A percentile compares a stretch with the other conserved stretches of the same genome.
Conservation (phyloP, 768 basidiomycete species). For the Russula virescens region DNA sequence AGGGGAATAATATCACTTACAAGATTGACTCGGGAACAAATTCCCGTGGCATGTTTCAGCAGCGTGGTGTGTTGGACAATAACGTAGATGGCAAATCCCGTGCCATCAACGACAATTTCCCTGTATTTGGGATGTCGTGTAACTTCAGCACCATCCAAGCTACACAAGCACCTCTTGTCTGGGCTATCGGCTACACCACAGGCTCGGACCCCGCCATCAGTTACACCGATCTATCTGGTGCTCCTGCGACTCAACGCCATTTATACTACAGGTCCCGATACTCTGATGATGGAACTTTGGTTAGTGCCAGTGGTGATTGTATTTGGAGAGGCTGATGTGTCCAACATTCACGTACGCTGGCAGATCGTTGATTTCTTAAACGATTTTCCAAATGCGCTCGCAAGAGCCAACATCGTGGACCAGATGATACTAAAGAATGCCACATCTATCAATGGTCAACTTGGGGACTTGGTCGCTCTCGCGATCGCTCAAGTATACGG, state of each 20-base stretch:
- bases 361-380: conserved; percentile 42
- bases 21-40: conserved; percentile 9
- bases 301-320: neutral
- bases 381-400: conserved; percentile 41
- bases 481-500: conserved; percentile 51
- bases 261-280: conserved; percentile 40
- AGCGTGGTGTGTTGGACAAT: conserved; percentile 21
- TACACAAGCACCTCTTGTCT: conserved; percentile 25
- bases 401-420: conserved; percentile 44
- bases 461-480: conserved; percentile 45
- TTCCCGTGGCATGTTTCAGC: conserved; percentile 24
- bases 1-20: conserved; percentile 20
- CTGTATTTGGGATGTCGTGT: conserved; percentile 28
- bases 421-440: conserved; percentile 42
- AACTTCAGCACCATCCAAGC: conserved; percentile 27
- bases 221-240: conserved; percentile 34
- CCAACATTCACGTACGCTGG: neutral
- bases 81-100: conserved; percentile 11
- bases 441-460: conserved; percentile 42
- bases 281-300: conserved; percentile 25
- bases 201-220: conserved; percentile 28
- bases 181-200: conserved; percentile 29
- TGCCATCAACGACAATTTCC: conserved; percentile 17
- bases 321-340: neutral
- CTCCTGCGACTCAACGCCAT: conserved; percentile 37